Base-by-base conservation (phyloP, 495 filamentous ascomycete genomes). In the Hypoxylon intermedium region DNA sequence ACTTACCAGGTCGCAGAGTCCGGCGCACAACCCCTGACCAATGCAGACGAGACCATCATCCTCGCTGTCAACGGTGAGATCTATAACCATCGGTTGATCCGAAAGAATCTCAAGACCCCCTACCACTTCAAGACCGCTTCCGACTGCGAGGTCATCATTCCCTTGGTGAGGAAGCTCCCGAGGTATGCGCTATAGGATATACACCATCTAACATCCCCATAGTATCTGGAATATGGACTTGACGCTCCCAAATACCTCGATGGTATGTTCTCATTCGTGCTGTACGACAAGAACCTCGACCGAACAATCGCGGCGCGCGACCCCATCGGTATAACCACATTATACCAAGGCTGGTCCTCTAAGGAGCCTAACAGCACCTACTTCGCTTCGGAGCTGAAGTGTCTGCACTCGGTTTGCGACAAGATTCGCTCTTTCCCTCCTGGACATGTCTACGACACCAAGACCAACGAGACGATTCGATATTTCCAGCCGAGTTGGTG, bases 51-150 rank as follows among this genome's bases (percentile, higher is more conserved):
- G 50, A 88, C 83, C 58, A 86, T 98, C 61, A 87, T 92, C 53
- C 84, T 98, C 44, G 94, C 94, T 55, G 94, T 97, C 86, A 98
- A 98, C 77, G 94, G 94, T 76, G 94, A 98, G 76, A 98, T 98
- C 74, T 98, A 98, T 83, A 98, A 98, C 85, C 94, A 98, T 78
- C 87, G 92, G 60, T 84, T 97, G 63, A 79, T 98, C 63, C 87
- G 94, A 61, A 97, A 97, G 77, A 79, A 77, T 58, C 75, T 97
- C 69, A 90, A 90, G 75, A 78, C 76, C 18, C 84, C 87, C 19
- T 93, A 96, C 74, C 85, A 89, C 75, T 98, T 97, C 84, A 96
- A 95, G 85, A 98, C 94, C 46, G 88, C 94, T 71, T 97, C 93
- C 24, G 94, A 98, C 66, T 98, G 94, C 76, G 94, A 98, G 77